phyloP scores from a whole-genome alignment of 768 basidiomycete genomes.

The Paxillus rubicundulus region DNA sequence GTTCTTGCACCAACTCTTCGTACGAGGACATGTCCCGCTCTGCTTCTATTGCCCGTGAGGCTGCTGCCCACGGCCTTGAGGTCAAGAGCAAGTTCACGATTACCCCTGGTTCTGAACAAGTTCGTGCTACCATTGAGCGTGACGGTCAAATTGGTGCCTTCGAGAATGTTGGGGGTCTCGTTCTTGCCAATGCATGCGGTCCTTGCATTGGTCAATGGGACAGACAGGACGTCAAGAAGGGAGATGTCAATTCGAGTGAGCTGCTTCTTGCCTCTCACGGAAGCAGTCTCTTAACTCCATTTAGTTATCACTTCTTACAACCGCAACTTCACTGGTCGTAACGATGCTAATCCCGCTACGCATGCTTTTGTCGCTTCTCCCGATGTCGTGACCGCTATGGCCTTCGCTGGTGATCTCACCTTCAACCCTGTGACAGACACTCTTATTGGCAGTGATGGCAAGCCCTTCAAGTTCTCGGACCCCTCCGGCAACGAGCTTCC shows the following conservation, averaged over 20 bases:
- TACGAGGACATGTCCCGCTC: slow-evolving; percentile 99
- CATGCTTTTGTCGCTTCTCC: slow-evolving; percentile 95
- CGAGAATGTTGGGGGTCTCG: slow-evolving; percentile 85
- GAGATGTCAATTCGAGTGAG: slow-evolving; percentile 92
- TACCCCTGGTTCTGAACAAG: slow-evolving; percentile 97
- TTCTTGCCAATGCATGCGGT: slow-evolving; percentile 97
- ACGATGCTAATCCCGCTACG: slow-evolving; percentile 98
- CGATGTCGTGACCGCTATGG: slow-evolving; percentile 94
- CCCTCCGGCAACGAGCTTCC: slow-evolving; percentile 92
- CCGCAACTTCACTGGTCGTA: slow-evolving; percentile 99
- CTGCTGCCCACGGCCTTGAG: slow-evolving; percentile 99
- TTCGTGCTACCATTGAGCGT: slow-evolving; percentile 95
- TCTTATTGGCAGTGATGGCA: slow-evolving; percentile 87
- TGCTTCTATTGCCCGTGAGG: slow-evolving; percentile 90
- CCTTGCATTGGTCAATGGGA: slow-evolving; percentile 99
- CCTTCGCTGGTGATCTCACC: slow-evolving; percentile 88
- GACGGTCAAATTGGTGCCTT: slow-evolving; percentile 91
- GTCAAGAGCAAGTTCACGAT: slow-evolving; percentile 96
- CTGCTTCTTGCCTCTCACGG: slow-evolving; percentile 7
- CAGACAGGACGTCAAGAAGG: slow-evolving; percentile 94
- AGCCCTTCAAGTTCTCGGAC: slow-evolving; percentile 94
- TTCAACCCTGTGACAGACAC: slow-evolving; percentile 97
- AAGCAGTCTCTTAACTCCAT: neutral
- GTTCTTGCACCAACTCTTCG: slow-evolving; percentile 99
- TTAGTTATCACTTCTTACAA: slow-evolving; percentile 98